Evolutionary conservation across 1,284 basidiomycete species (phyloP).

Genomic region (Leucoagaricus sp.): DNA sequence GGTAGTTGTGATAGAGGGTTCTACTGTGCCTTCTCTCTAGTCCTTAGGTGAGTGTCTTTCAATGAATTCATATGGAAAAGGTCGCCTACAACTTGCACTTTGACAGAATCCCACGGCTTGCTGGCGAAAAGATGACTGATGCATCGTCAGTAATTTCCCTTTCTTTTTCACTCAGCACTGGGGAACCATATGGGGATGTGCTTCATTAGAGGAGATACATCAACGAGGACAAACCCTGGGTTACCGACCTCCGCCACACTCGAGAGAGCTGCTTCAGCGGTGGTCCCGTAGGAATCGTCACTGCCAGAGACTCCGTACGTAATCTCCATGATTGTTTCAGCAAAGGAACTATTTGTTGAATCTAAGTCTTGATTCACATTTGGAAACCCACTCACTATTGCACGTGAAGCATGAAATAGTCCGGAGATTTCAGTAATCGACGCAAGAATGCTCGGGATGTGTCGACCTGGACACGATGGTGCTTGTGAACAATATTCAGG

Average conservation of each 20-base stretch:
- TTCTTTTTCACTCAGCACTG: constrained; percentile 23
- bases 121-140: constrained; percentile 3
- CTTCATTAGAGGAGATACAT: constrained; percentile 23
- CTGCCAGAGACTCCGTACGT: constrained; percentile 20
- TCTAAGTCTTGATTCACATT: neutral
- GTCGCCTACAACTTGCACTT: constrained; percentile 18
- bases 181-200: constrained; percentile 25
- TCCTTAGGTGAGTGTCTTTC: constrained; percentile 18
- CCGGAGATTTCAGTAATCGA: constrained; percentile 8
- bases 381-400: neutral
- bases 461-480: constrained; percentile 10
- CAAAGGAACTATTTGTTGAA: constrained; percentile 9
- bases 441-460: constrained; percentile 12
- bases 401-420: neutral
- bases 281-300: constrained; percentile 19
- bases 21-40: constrained; percentile 6
- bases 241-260: constrained; percentile 14
- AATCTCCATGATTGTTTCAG: constrained; percentile 19
- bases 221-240: constrained; percentile 24
- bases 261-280: constrained; percentile 15
- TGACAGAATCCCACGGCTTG: constrained; percentile 6
- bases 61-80: neutral
- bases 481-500: constrained; percentile 10
- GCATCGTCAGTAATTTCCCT: constrained; percentile 15
- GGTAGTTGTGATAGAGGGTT: constrained; percentile 10